Base-by-base conservation (phyloP, 164 flowering plant species). In the Kalanchoe fedtschenkoi region DNA sequence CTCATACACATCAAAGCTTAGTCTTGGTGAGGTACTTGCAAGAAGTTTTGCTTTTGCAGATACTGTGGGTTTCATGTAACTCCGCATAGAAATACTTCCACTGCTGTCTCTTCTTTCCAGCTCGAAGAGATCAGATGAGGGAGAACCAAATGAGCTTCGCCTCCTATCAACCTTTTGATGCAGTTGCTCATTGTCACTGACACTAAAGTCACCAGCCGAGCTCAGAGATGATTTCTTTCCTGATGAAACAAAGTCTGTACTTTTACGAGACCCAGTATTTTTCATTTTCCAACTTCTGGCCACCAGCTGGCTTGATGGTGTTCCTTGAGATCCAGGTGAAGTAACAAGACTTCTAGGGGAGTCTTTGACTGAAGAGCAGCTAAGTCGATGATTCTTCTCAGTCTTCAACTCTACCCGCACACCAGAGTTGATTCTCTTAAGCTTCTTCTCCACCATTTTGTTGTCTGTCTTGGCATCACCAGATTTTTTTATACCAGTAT, bases 91-190 rank as follows among this genome's bases (percentile, higher is more conserved):
- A 51, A 24, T 15, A 26, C 17, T 26, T 26, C 56, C 56, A 26
- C 13, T 22, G 22, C 16, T 51, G 26, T 51, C 16, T 10, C 17
- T 51, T 51, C 14, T 47, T 22, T 47, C 14, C 13, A 22, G 14
- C 54, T 21, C 14, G 24, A 47, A 21, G 26, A 21, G 54, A 47
- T 51, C 32, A 26, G 16, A 51, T 51, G 32, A 24, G 56, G 28
- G 32, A 46, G 54, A 47, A 47, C 56, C 32, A 51, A 51, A 32
- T 51, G 56, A 47, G 28, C 28, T 51, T 24, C 32, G 56, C 56
- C 56, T 51, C 30, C 28, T 47, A 24, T 47, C 13, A 47, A 22
- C 30, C 56, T 51, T 26, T 11, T 24, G 56, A 8, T 51, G 56
- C 32, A 51, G 56, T n/a, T 51, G 16, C 56, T 51, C 56, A 7